These are phyloP conservation scores for Onygenales sp. DNA, from an alignment of 2,329 filamentous ascomycete genomes.

Conservation along the genomic window DNA sequence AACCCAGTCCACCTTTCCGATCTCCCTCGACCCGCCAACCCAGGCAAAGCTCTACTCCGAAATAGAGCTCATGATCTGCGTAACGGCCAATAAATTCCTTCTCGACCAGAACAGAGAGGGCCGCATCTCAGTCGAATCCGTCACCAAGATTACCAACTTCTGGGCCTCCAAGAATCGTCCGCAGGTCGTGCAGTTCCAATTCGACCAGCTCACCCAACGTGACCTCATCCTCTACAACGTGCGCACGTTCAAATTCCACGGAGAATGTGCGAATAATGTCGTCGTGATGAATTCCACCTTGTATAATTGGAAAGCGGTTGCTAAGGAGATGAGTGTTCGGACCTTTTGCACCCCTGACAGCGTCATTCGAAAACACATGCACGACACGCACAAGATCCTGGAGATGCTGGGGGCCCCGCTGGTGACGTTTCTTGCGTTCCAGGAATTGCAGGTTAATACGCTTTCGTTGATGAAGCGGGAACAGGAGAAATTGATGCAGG, in stretches of 20 bases:
- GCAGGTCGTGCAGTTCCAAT: conserved; percentile 42
- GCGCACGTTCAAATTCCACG: conserved; percentile 37
- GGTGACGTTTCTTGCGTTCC: conserved; percentile 29
- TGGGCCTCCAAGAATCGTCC: conserved; percentile 40
- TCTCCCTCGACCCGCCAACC: conserved; percentile 30
- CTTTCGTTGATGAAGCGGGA: conserved; percentile 24
- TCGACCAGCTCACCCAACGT: conserved; percentile 42
- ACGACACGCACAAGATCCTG: conserved; percentile 40
- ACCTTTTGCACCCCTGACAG: conserved; percentile 43
- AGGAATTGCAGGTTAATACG: conserved; percentile 26
- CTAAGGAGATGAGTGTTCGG: conserved; percentile 38
- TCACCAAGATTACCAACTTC: conserved; percentile 27
- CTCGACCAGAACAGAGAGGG: conserved; percentile 31
- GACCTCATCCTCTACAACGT: conserved; percentile 39
- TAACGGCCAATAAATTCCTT: conserved; percentile 36
- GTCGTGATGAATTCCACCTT: conserved; percentile 37
- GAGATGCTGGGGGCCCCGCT: conserved; percentile 39
- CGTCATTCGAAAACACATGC: conserved; percentile 39
- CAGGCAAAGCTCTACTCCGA: conserved; percentile 38
- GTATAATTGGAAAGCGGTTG: conserved; percentile 39
- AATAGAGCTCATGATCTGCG: conserved; percentile 37
- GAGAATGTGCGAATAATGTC: conserved; percentile 29
- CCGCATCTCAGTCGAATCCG: conserved; percentile 29
- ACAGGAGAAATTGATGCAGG: conserved; percentile 15
- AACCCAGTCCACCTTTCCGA: conserved; percentile 19